phyloP scores from a whole-genome alignment of 768 basidiomycete species.

The Zangia roseola region DNA sequence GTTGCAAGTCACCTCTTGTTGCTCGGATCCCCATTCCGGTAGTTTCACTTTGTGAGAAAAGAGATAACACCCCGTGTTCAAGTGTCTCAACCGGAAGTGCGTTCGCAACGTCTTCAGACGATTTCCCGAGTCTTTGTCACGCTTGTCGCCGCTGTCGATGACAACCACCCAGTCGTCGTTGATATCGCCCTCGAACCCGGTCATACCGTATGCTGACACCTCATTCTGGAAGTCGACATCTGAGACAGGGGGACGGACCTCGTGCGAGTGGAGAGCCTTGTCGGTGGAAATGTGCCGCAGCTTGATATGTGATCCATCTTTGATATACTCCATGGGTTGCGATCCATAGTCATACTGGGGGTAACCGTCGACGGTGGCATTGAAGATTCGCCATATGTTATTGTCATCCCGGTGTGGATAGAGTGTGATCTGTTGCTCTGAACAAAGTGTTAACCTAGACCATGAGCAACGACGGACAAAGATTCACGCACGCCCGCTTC shows the following conservation, averaged over 20 bases:
- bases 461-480: neutral
- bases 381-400: constrained; percentile 87
- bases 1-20: constrained; percentile 99
- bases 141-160: constrained; percentile 65
- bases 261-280: constrained; percentile 93
- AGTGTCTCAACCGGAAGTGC: constrained; percentile 79
- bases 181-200: constrained; percentile 80
- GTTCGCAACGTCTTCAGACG: constrained; percentile 79
- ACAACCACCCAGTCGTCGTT: constrained; percentile 95
- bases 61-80: constrained; percentile 89
- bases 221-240: constrained; percentile 99
- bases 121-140: constrained; percentile 65
- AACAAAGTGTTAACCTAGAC: neutral
- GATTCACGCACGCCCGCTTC: constrained; percentile 74
- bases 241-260: constrained; percentile 88
- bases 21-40: constrained; percentile 96
- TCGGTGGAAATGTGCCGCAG: constrained; percentile 77
- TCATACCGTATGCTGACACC: constrained; percentile 90
- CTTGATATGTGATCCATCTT: constrained; percentile 68
- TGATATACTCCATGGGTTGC: constrained; percentile 61
- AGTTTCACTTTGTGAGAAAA: constrained; percentile 98
- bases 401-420: constrained; percentile 98
- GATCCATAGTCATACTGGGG: constrained; percentile 49
- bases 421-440: constrained; percentile 98
- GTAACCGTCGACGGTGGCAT: constrained; percentile 54